Evolutionary conservation across 805 yeast genomes (phyloP).

Genomic region (Cyberlindnera misumaiensis): DNA sequence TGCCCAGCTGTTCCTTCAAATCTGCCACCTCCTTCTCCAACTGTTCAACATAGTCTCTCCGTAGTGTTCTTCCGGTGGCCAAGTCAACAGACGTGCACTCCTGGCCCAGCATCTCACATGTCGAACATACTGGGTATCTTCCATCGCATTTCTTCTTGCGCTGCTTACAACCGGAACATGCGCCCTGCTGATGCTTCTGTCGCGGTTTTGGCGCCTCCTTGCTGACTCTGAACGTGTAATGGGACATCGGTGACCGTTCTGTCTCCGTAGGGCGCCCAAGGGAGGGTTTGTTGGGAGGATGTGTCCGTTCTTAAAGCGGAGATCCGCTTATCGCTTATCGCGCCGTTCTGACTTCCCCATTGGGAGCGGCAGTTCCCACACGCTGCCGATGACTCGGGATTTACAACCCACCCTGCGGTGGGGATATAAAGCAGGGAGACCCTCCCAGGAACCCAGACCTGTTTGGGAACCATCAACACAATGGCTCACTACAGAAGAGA

Average conservation of each 20-base stretch:
- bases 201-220: conserved; percentile 2
- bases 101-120: conserved; percentile 33
- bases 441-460: too few species aligned
- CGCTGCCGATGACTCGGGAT: too few species aligned
- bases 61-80: conserved; percentile 40
- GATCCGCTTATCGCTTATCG: neutral
- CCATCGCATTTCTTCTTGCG: conserved; percentile 48
- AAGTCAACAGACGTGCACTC: conserved; percentile 43
- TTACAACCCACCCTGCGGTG: too few species aligned
- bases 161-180: conserved; percentile 44
- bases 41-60: conserved; percentile 37
- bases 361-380: too few species aligned
- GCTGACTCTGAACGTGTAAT: conserved; percentile 7
- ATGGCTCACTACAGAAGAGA: conserved; percentile 2
- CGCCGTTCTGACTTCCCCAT: neutral
- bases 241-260: too few species aligned
- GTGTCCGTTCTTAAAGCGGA: neutral
- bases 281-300: neutral
- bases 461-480: neutral
- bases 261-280: too few species aligned
- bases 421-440: too few species aligned
- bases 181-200: conserved; percentile 33
- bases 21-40: conserved; percentile 30
- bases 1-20: neutral
- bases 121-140: conserved; percentile 39